Evolutionary conservation across 139 green algal genomes (phyloP), one percentile per base, ranked within the genome.

Genomic region (Tetraselmis striata): DNA sequence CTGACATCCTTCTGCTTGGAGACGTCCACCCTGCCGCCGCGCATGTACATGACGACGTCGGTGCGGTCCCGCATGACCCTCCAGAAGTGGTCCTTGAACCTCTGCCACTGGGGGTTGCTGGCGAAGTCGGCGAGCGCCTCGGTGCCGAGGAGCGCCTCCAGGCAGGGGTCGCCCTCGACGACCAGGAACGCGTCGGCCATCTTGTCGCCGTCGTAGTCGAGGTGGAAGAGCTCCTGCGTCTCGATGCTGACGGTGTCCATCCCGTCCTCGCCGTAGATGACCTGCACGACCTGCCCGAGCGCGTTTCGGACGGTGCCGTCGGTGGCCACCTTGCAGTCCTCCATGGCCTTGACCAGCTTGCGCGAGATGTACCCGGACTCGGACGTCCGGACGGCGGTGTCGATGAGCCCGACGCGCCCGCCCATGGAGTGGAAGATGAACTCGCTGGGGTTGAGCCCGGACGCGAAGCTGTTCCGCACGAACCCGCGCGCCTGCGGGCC

Each of bases 401-500:
- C 96, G 78, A 99, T 96, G 76, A 99, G 89, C 0, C 96, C 94
- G 86, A 97, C 94, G 0, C 95, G 86, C 22, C 94, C 95, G 0
- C 92, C 96, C 96, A 99, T 99, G 78, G 96, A 98, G 91, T 99
- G 96, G 88, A 99, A 99, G 90, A 98, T 98, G 82, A 99, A 99
- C 92, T 99, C 96, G 1, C 94, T 98, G 74, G 96, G 93, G 2
- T 84, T 95, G 28, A 99, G 90, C 1, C 96, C 95, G 76, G 81
- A 86, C 87, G 95, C 98, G 91, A 99, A 99, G n/a, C 87, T 95
- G 88, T 95, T 95, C 59, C 93, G 94, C 75, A 99, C 96, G 88
- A 99, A 99, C 67, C 96, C 96, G 81, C n/a, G n/a, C n/a, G n/a
- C n/a, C 59, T 76, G 59, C 2, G 89, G 86, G 83, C 83, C 59